These are phyloP conservation scores for Dictyostelium citrinum DNA, from an alignment of 78 protist genomes.

Conservation along the genomic window DNA sequence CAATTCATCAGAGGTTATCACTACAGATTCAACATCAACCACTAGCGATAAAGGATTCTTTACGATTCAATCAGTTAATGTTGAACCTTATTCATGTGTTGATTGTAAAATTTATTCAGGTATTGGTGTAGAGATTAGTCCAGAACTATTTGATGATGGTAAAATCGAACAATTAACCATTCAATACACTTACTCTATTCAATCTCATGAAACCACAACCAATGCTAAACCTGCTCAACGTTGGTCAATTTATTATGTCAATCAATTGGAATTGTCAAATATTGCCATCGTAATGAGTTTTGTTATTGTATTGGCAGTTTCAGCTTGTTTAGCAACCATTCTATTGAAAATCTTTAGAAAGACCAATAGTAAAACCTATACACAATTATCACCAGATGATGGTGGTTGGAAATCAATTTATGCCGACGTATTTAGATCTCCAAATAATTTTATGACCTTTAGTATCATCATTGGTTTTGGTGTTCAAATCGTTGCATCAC, in stretches of 20 bases:
- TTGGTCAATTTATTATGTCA: conserved; percentile 8
- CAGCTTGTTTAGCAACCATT: not conserved
- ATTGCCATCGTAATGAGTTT: not conserved
- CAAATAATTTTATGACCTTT: conserved; percentile 62
- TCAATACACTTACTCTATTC: not conserved
- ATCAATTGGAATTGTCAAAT: not conserved
- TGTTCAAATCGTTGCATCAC: conserved; percentile 8
- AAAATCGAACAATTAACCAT: not conserved
- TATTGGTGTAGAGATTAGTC: not conserved
- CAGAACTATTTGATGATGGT: not conserved
- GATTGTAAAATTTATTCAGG: not conserved
- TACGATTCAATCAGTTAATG: not conserved
- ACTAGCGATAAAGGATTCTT: not conserved
- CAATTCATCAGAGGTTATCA: not conserved
- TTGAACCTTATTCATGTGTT: not conserved
- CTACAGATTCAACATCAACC: not conserved
- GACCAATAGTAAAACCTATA: not conserved
- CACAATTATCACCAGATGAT: not conserved
- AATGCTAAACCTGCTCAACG: not conserved
- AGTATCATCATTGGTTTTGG: conserved; percentile 42
- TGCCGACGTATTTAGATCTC: conserved; percentile 73
- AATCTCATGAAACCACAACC: not conserved
- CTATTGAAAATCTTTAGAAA: conserved; percentile 20
- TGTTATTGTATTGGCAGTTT: not conserved
- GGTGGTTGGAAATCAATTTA: conserved; percentile 74